Evolutionary conservation across 2,329 filamentous ascomycete genomes (phyloP), one percentile per base, ranked within the genome.

Genomic region (Thyridium curvatum): DNA sequence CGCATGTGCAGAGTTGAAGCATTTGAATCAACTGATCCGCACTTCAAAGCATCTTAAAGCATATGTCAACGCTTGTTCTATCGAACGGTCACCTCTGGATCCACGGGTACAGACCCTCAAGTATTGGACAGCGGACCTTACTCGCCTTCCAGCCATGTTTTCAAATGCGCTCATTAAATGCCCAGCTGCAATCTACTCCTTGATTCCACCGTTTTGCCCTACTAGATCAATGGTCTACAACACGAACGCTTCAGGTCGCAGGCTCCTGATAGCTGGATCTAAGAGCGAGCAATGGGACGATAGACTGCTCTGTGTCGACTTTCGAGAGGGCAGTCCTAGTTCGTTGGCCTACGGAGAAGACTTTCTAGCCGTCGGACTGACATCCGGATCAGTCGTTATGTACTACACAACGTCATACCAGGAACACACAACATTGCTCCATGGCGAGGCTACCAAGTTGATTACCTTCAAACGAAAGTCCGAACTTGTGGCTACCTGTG

Each of bases 151-250:
- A 8, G 52, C 53, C 16, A 58, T 50, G 42, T 61, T 61, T 36
- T 46, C 49, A 6, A 45, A 50, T 4, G 51, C 50, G 21, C 51
- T 62, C 16, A 32, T 46, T 13, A 38, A 35, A 13, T 55, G 47
- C 3, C 58, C 58, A 5, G 52, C 52, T 10, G 42, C 54, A 15
- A 58, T 62, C 32, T 52, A 60, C 45, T 55, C 47, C 1, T 30
- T 53, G 12, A 53, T 62, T 28, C 47, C 50, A 9, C 55, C 58
- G 9, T 55, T 62, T 36, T 61, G 56, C 34, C 59, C 59, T 9
- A 46, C 41, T 3, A 40, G 47, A 15, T 58, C 54, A 8, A 46
- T 50, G 37, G 35, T 56, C 16, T 45, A 47, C 42, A 49, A 44
- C 17, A 45, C 42, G 33, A 28, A 34, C 8, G 32, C 21, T 10